Conservation (phyloP, 2,329 filamentous ascomycete genomes). For the Botrytis porri region DNA sequence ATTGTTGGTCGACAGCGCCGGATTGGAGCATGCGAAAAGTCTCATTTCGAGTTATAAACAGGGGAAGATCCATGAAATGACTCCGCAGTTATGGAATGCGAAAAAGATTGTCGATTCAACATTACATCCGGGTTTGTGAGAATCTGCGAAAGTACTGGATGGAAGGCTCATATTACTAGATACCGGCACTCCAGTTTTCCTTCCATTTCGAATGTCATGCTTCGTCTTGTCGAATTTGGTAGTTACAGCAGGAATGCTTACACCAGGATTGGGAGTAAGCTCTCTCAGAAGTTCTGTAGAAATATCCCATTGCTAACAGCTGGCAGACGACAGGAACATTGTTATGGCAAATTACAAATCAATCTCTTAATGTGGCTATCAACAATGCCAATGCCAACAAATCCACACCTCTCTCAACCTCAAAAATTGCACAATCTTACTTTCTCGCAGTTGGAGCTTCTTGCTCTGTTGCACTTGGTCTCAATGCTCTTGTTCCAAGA, state of each 20-base stretch:
- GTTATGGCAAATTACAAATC: conserved; percentile 93
- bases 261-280: conserved; percentile 72
- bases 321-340: conserved; percentile 74
- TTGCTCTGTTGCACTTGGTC: conserved; percentile 86
- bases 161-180: conserved; percentile 51
- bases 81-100: conserved; percentile 84
- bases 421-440: conserved; percentile 85
- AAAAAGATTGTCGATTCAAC: conserved; percentile 98
- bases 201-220: conserved; percentile 96
- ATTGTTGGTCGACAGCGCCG: conserved; percentile 71
- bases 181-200: conserved; percentile 84
- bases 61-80: conserved; percentile 77
- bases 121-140: conserved; percentile 76
- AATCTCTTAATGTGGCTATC: conserved; percentile 96
- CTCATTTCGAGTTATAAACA: conserved; percentile 84
- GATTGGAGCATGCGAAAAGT: conserved; percentile 81
- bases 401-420: conserved; percentile 79
- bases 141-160: not conserved
- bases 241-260: conserved; percentile 95
- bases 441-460: conserved; percentile 87
- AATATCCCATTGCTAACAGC: conserved; percentile 20
- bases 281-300: not conserved
- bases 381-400: conserved; percentile 99
- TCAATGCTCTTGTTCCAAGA: conserved; percentile 85
- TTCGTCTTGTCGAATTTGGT: conserved; percentile 92